Percentiles rank a stretch among this genome's conserved stretches.
phyloP scores from a whole-genome alignment of 2,329 filamentous ascomycete genomes.

The Plectosphaerella sp. region DNA sequence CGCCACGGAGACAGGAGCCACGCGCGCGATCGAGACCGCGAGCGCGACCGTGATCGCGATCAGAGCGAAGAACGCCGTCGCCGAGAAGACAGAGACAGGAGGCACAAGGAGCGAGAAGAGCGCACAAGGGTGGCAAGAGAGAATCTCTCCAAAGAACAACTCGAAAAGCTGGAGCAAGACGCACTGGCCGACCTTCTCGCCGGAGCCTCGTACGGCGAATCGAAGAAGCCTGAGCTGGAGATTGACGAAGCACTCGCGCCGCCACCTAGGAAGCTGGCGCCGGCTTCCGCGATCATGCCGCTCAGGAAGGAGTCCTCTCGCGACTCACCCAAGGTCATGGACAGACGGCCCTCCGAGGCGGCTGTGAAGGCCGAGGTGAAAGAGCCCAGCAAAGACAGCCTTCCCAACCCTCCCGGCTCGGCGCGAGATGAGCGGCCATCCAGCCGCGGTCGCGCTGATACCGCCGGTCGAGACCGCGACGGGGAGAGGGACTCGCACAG shows the following conservation, averaged over 20 bases:
- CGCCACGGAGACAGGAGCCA: constrained; percentile 27
- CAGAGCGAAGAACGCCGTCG: constrained; percentile 23
- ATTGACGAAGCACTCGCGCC: constrained; percentile 52
- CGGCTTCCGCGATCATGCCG: constrained; percentile 56
- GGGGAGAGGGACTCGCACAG: constrained; percentile 11
- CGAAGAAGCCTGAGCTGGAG: constrained; percentile 47
- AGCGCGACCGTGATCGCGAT: constrained; percentile 20
- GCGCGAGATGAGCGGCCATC: constrained; percentile 7
- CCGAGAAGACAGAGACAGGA: constrained; percentile 21
- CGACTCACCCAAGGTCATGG: constrained; percentile 37
- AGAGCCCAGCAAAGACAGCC: constrained; percentile 15
- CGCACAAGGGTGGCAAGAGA: constrained; percentile 44
- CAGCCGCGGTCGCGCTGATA: constrained; percentile 16
- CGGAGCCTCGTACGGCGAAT: constrained; percentile 48
- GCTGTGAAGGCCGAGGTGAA: constrained; percentile 25
- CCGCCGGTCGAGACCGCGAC: neutral
- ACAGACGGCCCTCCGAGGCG: constrained; percentile 33
- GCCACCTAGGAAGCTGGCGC: constrained; percentile 46
- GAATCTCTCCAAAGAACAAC: constrained; percentile 53
- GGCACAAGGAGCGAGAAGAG: constrained; percentile 30
- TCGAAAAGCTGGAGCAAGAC: constrained; percentile 52
- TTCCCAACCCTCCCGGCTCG: constrained; percentile 4
- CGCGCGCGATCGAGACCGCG: constrained; percentile 28
- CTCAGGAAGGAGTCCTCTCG: constrained; percentile 33
- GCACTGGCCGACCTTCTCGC: constrained; percentile 54